Conservation (phyloP, 2,329 filamentous ascomycete genomes). For the Calonectria leucothoes region DNA sequence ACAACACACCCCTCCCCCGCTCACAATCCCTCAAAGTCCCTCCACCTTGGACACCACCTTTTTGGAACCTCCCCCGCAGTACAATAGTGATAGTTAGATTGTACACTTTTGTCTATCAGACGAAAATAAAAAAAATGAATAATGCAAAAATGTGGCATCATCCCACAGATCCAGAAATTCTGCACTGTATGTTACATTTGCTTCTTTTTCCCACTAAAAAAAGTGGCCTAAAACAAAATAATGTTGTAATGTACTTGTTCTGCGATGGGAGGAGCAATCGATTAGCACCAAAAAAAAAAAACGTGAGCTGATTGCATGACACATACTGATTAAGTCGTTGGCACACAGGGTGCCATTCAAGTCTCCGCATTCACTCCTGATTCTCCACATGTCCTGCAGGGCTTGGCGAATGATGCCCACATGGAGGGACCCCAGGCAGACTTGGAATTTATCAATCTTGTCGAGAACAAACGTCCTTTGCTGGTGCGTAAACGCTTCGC, state of each 20-base stretch:
- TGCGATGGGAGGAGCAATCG: not conserved
- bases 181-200: not conserved
- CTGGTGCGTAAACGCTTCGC: constrained; percentile 36
- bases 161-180: not conserved
- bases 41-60: not conserved
- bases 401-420: constrained; percentile 41
- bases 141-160: not conserved
- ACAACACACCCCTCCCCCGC: not conserved
- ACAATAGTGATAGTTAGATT: not conserved
- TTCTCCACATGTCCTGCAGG: constrained; percentile 41
- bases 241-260: constrained; percentile 43
- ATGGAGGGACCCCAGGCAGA: constrained; percentile 41
- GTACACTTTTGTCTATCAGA: not conserved
- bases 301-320: not conserved
- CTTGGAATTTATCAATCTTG: constrained; percentile 40
- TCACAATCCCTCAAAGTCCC: not conserved
- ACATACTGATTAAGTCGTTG: constrained; percentile 36
- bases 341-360: constrained; percentile 34
- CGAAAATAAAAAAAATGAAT: not conserved
- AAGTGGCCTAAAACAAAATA: constrained; percentile 35
- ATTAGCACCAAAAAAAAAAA: not conserved
- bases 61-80: not conserved
- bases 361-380: constrained; percentile 33
- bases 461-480: constrained; percentile 39
- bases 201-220: not conserved